Conservation (phyloP, 2,329 filamentous ascomycete species). For the Xylaria sp. region DNA sequence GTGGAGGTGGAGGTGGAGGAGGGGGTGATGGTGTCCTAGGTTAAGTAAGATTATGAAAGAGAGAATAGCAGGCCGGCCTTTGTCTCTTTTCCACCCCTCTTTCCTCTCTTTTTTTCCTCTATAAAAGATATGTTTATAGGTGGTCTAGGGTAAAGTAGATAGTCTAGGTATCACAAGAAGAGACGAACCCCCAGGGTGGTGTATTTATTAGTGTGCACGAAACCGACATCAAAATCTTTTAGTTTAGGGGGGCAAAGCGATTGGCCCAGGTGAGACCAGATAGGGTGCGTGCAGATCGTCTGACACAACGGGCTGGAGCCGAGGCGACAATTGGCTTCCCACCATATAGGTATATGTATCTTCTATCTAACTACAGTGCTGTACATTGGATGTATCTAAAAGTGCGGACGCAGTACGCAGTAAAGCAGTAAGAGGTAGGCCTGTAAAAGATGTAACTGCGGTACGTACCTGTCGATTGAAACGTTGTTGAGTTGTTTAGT, state of each 20-base stretch:
- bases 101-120: neutral
- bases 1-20: neutral
- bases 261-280: neutral
- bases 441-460: neutral
- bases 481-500: constrained; percentile 10
- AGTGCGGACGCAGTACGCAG: too few species aligned
- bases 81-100: neutral
- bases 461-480: neutral
- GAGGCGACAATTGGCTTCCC: neutral
- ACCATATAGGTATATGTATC: too few species aligned
- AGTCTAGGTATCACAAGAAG: neutral
- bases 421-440: too few species aligned
- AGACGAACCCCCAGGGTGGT: neutral
- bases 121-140: neutral
- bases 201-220: constrained; percentile 12
- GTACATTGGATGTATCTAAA: too few species aligned
- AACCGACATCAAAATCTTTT: neutral
- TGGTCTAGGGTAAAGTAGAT: neutral
- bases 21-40: neutral
- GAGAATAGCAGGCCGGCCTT: neutral
- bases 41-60: neutral
- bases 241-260: constrained; percentile 1
- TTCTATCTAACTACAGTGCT: too few species aligned
- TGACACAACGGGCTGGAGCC: neutral
- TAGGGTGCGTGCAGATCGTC: neutral